Percentiles rank a stretch among this genome's conserved stretches.
Evolutionary conservation across 306 rosid genomes (phyloP).

Genomic region (Prunus dulcis): DNA sequence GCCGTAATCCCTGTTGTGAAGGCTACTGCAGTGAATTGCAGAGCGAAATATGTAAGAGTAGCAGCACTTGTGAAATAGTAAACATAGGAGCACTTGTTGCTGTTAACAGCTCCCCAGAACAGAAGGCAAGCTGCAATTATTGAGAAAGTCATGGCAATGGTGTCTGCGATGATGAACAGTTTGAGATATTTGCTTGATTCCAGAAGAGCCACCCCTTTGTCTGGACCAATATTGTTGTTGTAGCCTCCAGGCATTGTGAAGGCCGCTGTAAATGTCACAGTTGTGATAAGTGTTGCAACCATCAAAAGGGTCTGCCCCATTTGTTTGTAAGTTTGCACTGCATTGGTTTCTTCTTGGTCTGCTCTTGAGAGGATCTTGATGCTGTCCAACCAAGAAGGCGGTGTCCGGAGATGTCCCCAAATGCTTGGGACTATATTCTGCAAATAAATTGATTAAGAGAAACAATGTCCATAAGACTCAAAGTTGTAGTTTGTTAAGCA

Average conservation of each 20-base stretch:
- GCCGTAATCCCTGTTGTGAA: background rate
- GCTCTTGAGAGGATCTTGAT: background rate
- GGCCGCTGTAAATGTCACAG: background rate
- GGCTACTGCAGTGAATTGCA: background rate
- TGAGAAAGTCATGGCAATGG: background rate
- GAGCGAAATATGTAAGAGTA: background rate
- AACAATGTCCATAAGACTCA: too few species aligned
- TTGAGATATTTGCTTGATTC: background rate
- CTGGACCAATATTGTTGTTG: background rate
- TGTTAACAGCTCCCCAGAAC: background rate
- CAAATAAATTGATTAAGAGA: background rate
- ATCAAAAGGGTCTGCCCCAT: conserved; percentile 3
- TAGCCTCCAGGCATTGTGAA: conserved; percentile 11
- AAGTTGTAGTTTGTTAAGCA: background rate
- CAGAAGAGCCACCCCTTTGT: background rate
- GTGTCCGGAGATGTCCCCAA: background rate
- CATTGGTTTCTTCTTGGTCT: background rate
- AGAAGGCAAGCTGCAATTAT: conserved; percentile 4
- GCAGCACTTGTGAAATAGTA: background rate
- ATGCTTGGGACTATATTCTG: background rate
- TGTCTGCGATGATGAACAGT: background rate
- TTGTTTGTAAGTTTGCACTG: background rate
- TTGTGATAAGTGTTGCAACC: conserved; percentile 6
- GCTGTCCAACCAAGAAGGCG: background rate
- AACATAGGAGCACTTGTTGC: background rate